These are phyloP conservation scores for Emmonsia crescens DNA, from an alignment of 2,329 filamentous ascomycete species.

Conservation along the genomic window DNA sequence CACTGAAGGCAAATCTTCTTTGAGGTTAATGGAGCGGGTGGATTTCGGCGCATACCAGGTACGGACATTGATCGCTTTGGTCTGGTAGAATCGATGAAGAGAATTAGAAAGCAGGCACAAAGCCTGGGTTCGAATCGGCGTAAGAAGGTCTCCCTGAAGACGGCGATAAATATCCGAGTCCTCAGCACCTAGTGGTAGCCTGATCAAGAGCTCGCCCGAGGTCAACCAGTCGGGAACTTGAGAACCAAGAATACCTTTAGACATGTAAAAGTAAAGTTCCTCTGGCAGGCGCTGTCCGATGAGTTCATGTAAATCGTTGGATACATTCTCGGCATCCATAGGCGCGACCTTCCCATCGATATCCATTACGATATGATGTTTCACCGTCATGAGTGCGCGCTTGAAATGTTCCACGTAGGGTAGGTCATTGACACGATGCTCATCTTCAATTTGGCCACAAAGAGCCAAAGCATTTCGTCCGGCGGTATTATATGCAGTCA, in stretches of 20 bases:
- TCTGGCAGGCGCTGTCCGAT: conserved; percentile 81
- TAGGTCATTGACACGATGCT: conserved; percentile 58
- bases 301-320: conserved; percentile 77
- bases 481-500: conserved; percentile 59
- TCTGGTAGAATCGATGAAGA: conserved; percentile 72
- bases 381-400: conserved; percentile 72
- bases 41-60: conserved; percentile 70
- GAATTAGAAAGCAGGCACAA: conserved; percentile 68
- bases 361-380: conserved; percentile 76
- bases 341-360: conserved; percentile 67
- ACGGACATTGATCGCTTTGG: conserved; percentile 63
- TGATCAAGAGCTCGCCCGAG: conserved; percentile 64
- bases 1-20: conserved; percentile 40
- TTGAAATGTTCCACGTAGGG: conserved; percentile 79
- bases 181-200: conserved; percentile 76
- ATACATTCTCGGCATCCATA: conserved; percentile 60
- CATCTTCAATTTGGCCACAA: conserved; percentile 69
- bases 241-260: conserved; percentile 67
- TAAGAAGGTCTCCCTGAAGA: conserved; percentile 63
- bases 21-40: conserved; percentile 54
- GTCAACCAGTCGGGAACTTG: conserved; percentile 74
- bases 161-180: conserved; percentile 69
- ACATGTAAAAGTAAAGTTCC: conserved; percentile 84
- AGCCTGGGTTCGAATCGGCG: conserved; percentile 63
- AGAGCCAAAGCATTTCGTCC: conserved; percentile 60